Conservation (phyloP, 306 rosid species). For the Cucumis sativus region DNA sequence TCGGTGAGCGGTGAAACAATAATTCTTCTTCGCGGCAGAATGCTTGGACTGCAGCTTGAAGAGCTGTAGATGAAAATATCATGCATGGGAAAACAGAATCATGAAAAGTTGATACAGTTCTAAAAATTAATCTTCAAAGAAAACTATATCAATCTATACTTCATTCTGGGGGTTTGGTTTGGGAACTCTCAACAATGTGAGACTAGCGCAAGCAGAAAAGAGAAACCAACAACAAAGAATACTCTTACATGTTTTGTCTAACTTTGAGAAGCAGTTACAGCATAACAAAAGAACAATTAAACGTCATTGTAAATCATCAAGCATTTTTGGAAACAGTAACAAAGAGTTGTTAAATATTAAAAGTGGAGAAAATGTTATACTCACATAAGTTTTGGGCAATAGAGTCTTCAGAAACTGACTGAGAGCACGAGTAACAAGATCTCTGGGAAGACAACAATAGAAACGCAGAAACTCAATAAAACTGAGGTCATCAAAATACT, state of each 20-base stretch:
- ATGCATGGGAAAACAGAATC: not conserved
- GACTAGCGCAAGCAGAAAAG: not conserved
- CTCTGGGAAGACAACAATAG: conserved; percentile 45
- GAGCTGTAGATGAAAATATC: conserved; percentile 44
- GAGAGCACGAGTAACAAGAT: conserved; percentile 80
- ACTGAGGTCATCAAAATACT: not conserved
- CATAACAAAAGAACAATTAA: not conserved
- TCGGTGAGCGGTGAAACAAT: conserved; percentile 57
- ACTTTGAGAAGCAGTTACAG: not conserved
- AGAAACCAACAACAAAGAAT: not conserved
- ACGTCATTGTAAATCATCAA: not conserved
- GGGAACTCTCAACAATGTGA: not conserved
- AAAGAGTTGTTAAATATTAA: not conserved
- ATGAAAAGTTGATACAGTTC: not conserved
- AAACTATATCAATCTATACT: not conserved
- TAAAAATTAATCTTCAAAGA: not conserved
- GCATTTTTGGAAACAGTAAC: not conserved
- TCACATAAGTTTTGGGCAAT: conserved; percentile 85
- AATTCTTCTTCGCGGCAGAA: conserved; percentile 81
- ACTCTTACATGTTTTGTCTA: not conserved
- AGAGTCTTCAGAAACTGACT: conserved; percentile 60
- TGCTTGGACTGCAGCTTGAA: conserved; percentile 88
- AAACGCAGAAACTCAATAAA: not conserved
- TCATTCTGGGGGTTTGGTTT: not conserved
- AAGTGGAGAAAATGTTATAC: conserved; percentile 12